phyloP scores from a whole-genome alignment of 768 basidiomycete species.

The Rhodotorula graminis region DNA sequence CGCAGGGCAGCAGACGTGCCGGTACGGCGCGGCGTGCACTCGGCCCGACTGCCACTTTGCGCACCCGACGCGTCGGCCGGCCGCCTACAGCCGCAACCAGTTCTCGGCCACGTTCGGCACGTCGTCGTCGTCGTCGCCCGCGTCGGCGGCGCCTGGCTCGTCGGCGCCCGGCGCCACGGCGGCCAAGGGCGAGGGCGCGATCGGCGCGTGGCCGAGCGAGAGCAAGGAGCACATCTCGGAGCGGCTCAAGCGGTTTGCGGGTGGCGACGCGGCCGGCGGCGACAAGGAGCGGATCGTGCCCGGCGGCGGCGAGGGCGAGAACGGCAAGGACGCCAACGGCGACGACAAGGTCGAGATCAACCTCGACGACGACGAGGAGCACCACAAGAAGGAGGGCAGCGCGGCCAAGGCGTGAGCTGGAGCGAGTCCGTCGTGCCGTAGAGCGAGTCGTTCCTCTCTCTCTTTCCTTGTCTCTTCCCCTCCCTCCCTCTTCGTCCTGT shows the following conservation, averaged over 20 bases:
- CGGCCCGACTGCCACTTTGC: slow-evolving; percentile 78
- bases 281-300: slow-evolving; percentile 33
- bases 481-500: no score
- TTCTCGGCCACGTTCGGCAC: slow-evolving; percentile 29
- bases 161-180: background rate
- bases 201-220: slow-evolving; percentile 35
- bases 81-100: slow-evolving; percentile 14
- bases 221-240: slow-evolving; percentile 30
- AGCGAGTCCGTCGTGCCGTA: no score
- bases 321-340: slow-evolving; percentile 10
- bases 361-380: slow-evolving; percentile 5
- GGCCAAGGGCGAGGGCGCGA: background rate
- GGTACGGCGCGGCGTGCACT: slow-evolving; percentile 80
- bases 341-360: slow-evolving; percentile 19
- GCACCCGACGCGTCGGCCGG: slow-evolving; percentile 60
- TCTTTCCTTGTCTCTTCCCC: background rate
- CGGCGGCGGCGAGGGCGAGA: no score
- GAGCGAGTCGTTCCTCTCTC: no score
- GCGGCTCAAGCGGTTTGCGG: slow-evolving; percentile 32
- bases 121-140: background rate
- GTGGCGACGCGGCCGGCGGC: background rate
- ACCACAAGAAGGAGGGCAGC: background rate
- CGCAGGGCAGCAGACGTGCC: slow-evolving; percentile 55
- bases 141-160: background rate
- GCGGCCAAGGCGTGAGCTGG: background rate